phyloP scores from a whole-genome alignment of 2,329 filamentous ascomycete genomes.

The Zarea fungicola region DNA sequence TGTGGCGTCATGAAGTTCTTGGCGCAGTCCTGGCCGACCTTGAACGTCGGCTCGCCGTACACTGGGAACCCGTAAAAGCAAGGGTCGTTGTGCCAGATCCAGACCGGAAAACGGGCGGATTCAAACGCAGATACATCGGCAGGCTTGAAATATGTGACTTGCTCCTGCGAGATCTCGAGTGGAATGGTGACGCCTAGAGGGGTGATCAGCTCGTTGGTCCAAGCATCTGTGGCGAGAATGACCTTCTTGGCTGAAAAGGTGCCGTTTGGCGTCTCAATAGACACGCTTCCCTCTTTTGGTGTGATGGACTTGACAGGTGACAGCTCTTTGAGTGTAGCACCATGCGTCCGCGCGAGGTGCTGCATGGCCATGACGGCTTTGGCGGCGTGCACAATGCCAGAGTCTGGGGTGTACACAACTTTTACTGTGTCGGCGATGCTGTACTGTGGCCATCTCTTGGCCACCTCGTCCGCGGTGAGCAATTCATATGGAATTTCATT shows the following conservation, averaged over 20 bases:
- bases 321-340: slow-evolving; percentile 12
- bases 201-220: slow-evolving; percentile 13
- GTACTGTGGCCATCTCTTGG: slow-evolving; percentile 20
- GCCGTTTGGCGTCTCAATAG: slow-evolving; percentile 10
- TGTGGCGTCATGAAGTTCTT: slow-evolving; percentile 13
- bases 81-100: slow-evolving; percentile 13
- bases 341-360: slow-evolving; percentile 8
- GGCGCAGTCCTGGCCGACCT: slow-evolving; percentile 12
- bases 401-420: slow-evolving; percentile 20
- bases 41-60: slow-evolving; percentile 16
- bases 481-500: slow-evolving; percentile 19
- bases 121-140: slow-evolving; percentile 3
- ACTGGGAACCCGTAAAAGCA: slow-evolving; percentile 16
- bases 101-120: slow-evolving; percentile 12
- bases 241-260: slow-evolving; percentile 10
- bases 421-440: slow-evolving; percentile 13
- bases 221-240: slow-evolving; percentile 15
- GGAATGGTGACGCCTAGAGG: slow-evolving; percentile 23
- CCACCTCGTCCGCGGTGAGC: slow-evolving; percentile 15
- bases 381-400: slow-evolving; percentile 18
- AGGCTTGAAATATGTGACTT: slow-evolving; percentile 17
- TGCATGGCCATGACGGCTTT: slow-evolving; percentile 15
- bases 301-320: slow-evolving; percentile 3
- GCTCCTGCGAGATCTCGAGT: slow-evolving; percentile 9
- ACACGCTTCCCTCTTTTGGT: slow-evolving; percentile 2